phyloP scores from a whole-genome alignment of 2,329 filamentous ascomycete genomes.

The Fusarium paranaense region DNA sequence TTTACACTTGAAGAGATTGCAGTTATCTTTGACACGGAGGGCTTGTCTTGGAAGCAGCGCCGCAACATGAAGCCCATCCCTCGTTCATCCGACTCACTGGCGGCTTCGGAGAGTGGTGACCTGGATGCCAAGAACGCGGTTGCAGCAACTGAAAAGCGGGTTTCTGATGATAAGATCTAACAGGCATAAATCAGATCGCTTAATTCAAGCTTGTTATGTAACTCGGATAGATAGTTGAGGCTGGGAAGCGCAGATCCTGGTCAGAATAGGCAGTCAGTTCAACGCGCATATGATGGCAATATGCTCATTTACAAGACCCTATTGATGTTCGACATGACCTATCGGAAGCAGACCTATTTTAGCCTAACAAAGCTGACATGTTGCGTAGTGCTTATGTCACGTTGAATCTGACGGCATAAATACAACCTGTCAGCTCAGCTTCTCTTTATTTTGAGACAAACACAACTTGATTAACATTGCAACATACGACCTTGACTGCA shows the following conservation, averaged over 20 bases:
- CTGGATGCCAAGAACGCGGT: not conserved
- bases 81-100: not conserved
- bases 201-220: not conserved
- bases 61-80: not conserved
- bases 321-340: not conserved
- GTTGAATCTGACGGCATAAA: not conserved
- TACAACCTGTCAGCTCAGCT: not conserved
- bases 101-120: not conserved
- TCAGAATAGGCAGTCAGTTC: not conserved
- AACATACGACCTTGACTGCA: accelerated
- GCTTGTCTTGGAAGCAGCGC: constrained; percentile 2
- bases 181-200: not conserved
- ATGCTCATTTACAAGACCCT: not conserved
- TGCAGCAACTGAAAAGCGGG: not conserved
- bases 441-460: not conserved
- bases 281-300: not conserved
- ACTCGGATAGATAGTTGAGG: not conserved
- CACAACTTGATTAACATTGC: not conserved
- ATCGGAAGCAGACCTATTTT: not conserved
- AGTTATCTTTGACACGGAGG: constrained; percentile 13
- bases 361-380: not conserved
- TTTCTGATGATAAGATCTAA: not conserved
- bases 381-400: not conserved
- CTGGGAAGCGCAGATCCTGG: not conserved
- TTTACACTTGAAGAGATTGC: constrained; percentile 19